Percentiles rank a stretch among this genome's conserved stretches.
Evolutionary conservation across 2,329 filamentous ascomycete species (phyloP).

Genomic region (Penicillium freii): DNA sequence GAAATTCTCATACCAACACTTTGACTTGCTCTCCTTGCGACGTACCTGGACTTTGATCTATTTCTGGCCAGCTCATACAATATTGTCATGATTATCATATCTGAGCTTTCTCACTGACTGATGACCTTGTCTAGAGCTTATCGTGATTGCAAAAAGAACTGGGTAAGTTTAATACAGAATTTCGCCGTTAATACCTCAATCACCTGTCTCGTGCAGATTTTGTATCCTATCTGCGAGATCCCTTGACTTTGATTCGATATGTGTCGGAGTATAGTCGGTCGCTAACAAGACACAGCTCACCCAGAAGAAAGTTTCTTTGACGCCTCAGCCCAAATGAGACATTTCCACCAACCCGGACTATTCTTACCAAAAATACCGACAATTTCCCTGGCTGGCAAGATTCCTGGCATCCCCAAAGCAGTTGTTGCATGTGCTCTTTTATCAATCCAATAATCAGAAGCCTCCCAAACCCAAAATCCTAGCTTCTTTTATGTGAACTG

Average conservation of each 20-base stretch:
- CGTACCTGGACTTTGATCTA: background rate
- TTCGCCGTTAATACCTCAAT: background rate
- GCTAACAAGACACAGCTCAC: slow-evolving; percentile 7
- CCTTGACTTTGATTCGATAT: background rate
- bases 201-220: background rate
- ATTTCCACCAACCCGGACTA: background rate
- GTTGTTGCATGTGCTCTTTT: background rate
- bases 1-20: background rate
- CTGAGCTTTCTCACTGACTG: slow-evolving; percentile 5
- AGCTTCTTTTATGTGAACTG: background rate
- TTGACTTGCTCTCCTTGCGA: slow-evolving; percentile 4
- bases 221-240: background rate
- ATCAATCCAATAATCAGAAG: background rate
- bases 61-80: background rate
- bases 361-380: background rate
- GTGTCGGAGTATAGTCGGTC: background rate
- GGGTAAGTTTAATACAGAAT: slow-evolving; percentile 60
- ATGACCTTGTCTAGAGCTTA: slow-evolving; percentile 65
- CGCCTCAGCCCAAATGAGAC: background rate
- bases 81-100: background rate
- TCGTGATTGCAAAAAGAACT: slow-evolving; percentile 89
- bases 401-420: background rate
- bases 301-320: slow-evolving; percentile 8
- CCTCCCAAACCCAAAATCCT: background rate
- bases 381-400: background rate